Evolutionary conservation across 2,329 filamentous ascomycete species (phyloP).

Genomic region (Byssochlamys sp.): DNA sequence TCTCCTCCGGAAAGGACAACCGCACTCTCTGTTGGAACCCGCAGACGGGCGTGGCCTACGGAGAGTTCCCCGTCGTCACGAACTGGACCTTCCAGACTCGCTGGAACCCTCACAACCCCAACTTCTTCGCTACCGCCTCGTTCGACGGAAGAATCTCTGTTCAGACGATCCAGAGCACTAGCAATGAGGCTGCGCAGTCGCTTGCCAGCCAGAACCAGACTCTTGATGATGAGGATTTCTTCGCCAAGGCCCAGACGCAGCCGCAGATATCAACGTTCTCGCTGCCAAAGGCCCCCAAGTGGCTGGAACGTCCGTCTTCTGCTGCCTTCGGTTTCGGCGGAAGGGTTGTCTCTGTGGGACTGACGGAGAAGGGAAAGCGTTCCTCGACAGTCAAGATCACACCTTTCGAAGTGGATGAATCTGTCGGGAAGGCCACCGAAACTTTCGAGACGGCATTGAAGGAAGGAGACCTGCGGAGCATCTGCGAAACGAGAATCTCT

Average conservation of each 20-base stretch:
- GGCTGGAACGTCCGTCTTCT: constrained; percentile 75
- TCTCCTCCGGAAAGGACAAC: constrained; percentile 95
- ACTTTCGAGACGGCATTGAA: constrained; percentile 76
- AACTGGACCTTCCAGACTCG: constrained; percentile 97
- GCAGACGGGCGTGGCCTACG: constrained; percentile 73
- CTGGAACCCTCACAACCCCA: constrained; percentile 89
- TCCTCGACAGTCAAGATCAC: constrained; percentile 73
- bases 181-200: constrained; percentile 57
- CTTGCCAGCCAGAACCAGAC: constrained; percentile 55
- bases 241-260: constrained; percentile 82
- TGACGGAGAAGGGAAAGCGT: constrained; percentile 52
- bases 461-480: constrained; percentile 63
- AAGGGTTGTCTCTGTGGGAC: constrained; percentile 68
- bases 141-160: constrained; percentile 94
- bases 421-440: constrained; percentile 72
- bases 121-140: constrained; percentile 83
- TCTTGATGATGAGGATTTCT: constrained; percentile 89
- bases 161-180: constrained; percentile 90
- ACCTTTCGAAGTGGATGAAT: constrained; percentile 78
- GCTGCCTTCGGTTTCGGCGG: constrained; percentile 93
- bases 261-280: constrained; percentile 86
- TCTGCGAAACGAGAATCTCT: constrained; percentile 71
- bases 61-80: constrained; percentile 93
- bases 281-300: constrained; percentile 73
- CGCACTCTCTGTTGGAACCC: constrained; percentile 93